A percentile compares a stretch with the other conserved stretches of the same genome.
Evolutionary conservation across 1,284 basidiomycete species (phyloP).

Genomic region (Boletus austroedulis): DNA sequence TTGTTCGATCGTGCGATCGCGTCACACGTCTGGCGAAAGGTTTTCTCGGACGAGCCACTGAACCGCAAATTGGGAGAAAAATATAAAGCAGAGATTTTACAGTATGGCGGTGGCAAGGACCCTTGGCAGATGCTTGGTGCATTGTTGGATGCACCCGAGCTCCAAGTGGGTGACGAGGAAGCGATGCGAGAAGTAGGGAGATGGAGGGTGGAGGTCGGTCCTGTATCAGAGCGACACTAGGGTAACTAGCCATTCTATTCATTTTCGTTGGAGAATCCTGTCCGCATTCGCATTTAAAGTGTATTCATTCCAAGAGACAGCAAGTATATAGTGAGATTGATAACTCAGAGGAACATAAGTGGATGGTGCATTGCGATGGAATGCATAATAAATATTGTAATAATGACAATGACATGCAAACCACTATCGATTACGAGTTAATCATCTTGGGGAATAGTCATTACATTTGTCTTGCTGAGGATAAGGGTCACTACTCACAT

Average conservation of each 20-base stretch:
- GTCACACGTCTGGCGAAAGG: slow-evolving; percentile 77
- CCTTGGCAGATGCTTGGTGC: slow-evolving; percentile 92
- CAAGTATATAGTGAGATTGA: neutral
- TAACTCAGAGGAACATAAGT: neutral
- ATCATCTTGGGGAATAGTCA: slow-evolving; percentile 12
- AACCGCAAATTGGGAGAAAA: slow-evolving; percentile 68
- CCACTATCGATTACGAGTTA: neutral
- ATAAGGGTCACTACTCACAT: slow-evolving; percentile 4
- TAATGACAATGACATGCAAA: slow-evolving; percentile 24
- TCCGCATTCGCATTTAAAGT: neutral
- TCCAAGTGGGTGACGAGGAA: slow-evolving; percentile 67
- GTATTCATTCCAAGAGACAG: neutral
- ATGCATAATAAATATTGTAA: slow-evolving; percentile 15
- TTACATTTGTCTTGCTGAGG: neutral
- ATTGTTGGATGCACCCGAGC: slow-evolving; percentile 61
- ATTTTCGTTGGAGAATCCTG: neutral
- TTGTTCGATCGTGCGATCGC: slow-evolving; percentile 96
- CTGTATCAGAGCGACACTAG: slow-evolving; percentile 50
- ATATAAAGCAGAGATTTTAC: slow-evolving; percentile 75
- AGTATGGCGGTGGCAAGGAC: slow-evolving; percentile 86
- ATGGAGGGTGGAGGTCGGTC: slow-evolving; percentile 80
- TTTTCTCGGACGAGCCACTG: slow-evolving; percentile 70
- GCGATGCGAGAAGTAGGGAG: slow-evolving; percentile 89
- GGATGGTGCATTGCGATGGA: neutral
- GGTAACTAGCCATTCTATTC: neutral